These are phyloP conservation scores for Prunella vulgaris DNA, from an alignment of 257 asterid genomes.

Conservation along the genomic window DNA sequence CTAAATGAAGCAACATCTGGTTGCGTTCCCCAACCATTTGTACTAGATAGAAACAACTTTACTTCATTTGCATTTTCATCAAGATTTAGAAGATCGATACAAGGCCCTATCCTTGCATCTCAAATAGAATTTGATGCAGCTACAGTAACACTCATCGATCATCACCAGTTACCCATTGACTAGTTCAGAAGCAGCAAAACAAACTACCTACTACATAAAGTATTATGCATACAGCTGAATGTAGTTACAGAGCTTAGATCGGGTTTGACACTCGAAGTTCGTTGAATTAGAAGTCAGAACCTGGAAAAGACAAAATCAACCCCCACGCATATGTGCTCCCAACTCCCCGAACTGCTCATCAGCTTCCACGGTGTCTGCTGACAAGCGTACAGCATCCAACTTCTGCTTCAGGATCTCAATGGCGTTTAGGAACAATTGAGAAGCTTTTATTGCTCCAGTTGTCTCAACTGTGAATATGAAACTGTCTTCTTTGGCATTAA, in stretches of 20 bases:
- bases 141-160: neutral
- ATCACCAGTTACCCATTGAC: neutral
- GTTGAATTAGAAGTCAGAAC: neutral
- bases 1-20: neutral
- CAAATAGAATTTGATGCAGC: neutral
- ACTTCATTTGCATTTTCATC: neutral
- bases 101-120: neutral
- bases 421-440: slow-evolving; percentile 80
- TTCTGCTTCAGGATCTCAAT: slow-evolving; percentile 85
- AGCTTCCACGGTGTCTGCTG: slow-evolving; percentile 95
- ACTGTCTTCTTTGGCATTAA: slow-evolving; percentile 84
- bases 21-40: neutral
- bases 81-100: neutral
- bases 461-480: slow-evolving; percentile 92
- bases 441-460: slow-evolving; percentile 86
- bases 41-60: neutral
- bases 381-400: slow-evolving; percentile 89
- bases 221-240: slow-evolving; percentile 16
- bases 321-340: slow-evolving; percentile 99
- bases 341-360: slow-evolving; percentile 96
- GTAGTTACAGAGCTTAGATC: slow-evolving; percentile 13
- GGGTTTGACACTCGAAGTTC: slow-evolving; percentile 18
- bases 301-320: slow-evolving; percentile 35
- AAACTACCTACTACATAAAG: slow-evolving; percentile 3
- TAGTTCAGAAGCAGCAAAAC: neutral